A percentile compares a stretch with the other conserved stretches of the same genome.
These are phyloP conservation scores for Cladorrhinum samala DNA, from an alignment of 495 filamentous ascomycete species.

Conservation along the genomic window DNA sequence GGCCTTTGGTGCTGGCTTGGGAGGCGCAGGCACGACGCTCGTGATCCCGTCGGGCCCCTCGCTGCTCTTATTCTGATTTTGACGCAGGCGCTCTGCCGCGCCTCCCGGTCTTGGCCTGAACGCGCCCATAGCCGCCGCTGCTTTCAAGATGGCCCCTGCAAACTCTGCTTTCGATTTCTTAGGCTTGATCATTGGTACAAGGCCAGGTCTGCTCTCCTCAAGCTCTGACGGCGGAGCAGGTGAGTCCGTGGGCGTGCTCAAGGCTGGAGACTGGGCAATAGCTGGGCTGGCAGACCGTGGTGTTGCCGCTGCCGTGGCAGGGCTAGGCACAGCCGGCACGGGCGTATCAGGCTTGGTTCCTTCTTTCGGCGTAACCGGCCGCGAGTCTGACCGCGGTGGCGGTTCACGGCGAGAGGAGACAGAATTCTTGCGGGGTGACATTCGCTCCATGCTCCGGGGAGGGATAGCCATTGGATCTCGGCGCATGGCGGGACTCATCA, in stretches of 20 bases:
- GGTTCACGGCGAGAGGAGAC: slow-evolving; percentile 15
- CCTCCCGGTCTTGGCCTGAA: slow-evolving; percentile 84
- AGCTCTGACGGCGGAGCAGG: slow-evolving; percentile 22
- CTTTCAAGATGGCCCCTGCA: slow-evolving; percentile 74
- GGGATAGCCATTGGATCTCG: slow-evolving; percentile 36
- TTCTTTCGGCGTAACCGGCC: slow-evolving; percentile 16
- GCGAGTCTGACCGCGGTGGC: slow-evolving; percentile 13
- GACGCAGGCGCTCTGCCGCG: slow-evolving; percentile 65
- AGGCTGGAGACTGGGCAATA: slow-evolving; percentile 13
- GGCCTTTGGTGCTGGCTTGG: slow-evolving; percentile 29
- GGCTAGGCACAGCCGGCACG: slow-evolving; percentile 12
- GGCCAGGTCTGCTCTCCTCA: slow-evolving; percentile 63
- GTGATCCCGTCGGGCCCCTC: slow-evolving; percentile 82
- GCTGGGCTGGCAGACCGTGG: slow-evolving; percentile 15
- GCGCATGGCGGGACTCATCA: slow-evolving; percentile 45
- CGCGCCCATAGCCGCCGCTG: slow-evolving; percentile 67
- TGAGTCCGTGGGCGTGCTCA: slow-evolving; percentile 20
- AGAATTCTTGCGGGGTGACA: slow-evolving; percentile 35
- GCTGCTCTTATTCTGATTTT: slow-evolving; percentile 45
- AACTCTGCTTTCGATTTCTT: slow-evolving; percentile 64
- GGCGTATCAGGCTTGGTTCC: slow-evolving; percentile 5
- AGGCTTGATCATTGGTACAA: slow-evolving; percentile 82
- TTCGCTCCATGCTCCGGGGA: slow-evolving; percentile 41
- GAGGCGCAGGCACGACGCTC: slow-evolving; percentile 75
- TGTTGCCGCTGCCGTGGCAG: slow-evolving; percentile 4